Evolutionary conservation across 805 yeast genomes (phyloP).

Genomic region (Ogataea neopini): DNA sequence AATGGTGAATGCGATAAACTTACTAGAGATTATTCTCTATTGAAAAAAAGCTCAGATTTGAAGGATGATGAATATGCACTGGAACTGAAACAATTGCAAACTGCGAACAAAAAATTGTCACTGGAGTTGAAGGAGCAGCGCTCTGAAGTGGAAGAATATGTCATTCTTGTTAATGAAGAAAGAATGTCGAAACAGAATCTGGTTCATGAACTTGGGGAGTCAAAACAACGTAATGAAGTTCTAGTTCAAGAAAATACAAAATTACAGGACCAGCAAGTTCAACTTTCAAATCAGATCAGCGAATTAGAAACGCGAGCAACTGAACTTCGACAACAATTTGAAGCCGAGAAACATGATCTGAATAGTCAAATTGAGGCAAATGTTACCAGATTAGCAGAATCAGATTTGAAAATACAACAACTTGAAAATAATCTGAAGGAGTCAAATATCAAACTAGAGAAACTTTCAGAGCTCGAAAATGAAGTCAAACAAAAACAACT

Average conservation of each 20-base stretch:
- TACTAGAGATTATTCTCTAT: conserved; percentile 38
- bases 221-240: conserved; percentile 28
- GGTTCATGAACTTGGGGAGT: conserved; percentile 41
- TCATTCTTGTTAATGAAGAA: conserved; percentile 42
- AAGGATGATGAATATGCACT: conserved; percentile 42
- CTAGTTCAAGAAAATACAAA: conserved; percentile 29
- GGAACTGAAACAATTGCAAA: conserved; percentile 44
- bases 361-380: conserved; percentile 25
- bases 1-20: conserved; percentile 57
- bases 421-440: conserved; percentile 13
- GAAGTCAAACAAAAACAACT: conserved; percentile 71
- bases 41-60: conserved; percentile 40
- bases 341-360: conserved; percentile 27
- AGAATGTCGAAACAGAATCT: conserved; percentile 46
- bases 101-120: conserved; percentile 40
- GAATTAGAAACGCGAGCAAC: conserved; percentile 13
- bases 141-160: conserved; percentile 36
- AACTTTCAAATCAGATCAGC: conserved; percentile 22
- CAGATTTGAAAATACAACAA: conserved; percentile 21
- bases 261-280: conserved; percentile 29
- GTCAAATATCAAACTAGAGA: conserved; percentile 25
- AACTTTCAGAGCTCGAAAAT: conserved; percentile 43
- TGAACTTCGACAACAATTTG: conserved; percentile 19
- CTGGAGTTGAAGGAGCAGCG: conserved; percentile 40
- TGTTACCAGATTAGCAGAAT: conserved; percentile 22